These are phyloP conservation scores for Petrea volubilis DNA, from an alignment of 257 asterid genomes.

Conservation along the genomic window DNA sequence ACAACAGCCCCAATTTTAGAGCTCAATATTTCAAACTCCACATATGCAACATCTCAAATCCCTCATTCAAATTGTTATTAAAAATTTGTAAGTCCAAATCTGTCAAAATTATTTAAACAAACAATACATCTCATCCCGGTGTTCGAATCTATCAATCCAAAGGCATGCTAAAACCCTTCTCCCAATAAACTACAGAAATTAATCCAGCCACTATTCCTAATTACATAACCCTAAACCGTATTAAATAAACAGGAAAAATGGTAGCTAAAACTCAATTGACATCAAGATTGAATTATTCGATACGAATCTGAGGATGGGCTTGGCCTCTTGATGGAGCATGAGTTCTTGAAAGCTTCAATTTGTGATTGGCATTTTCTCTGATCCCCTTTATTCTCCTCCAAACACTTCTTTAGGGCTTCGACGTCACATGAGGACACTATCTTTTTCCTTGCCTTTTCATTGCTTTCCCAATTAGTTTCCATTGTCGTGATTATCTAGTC, in stretches of 20 bases:
- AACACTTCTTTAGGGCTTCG: constrained; percentile 64
- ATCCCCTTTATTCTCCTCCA: constrained; percentile 69
- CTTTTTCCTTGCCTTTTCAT: constrained; percentile 37
- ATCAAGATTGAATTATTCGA: background rate
- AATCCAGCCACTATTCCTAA: background rate
- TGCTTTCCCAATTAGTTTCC: constrained; percentile 34
- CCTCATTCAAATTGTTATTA: background rate
- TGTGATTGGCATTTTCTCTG: constrained; percentile 59
- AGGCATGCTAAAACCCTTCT: background rate
- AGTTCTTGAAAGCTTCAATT: constrained; percentile 61
- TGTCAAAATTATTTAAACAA: background rate
- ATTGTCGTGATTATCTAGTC: background rate
- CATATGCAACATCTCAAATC: background rate
- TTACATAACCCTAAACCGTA: background rate
- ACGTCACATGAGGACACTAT: constrained; percentile 51
- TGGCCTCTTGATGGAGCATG: constrained; percentile 53
- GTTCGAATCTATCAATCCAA: background rate
- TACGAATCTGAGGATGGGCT: constrained; percentile 32
- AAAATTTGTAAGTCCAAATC: background rate
- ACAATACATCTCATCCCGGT: background rate
- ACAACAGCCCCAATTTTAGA: background rate
- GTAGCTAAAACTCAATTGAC: constrained; percentile 13
- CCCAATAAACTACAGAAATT: background rate
- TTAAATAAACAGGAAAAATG: background rate
- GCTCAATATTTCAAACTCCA: background rate